A percentile compares a stretch with the other conserved stretches of the same genome.
These are phyloP conservation scores for Hansenula anomala DNA, from an alignment of 1,139 yeast species.

Conservation along the genomic window DNA sequence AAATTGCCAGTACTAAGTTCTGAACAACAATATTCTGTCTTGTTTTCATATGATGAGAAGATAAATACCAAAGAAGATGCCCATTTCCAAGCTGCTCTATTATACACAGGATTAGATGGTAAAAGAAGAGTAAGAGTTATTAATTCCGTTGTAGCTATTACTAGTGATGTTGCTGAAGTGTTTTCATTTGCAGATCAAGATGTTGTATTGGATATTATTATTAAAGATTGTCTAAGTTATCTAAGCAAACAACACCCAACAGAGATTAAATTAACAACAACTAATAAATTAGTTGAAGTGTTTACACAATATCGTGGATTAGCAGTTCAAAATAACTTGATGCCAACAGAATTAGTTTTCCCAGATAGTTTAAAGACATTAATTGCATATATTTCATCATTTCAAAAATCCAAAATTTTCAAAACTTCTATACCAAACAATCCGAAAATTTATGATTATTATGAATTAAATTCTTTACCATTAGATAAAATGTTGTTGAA, in stretches of 20 bases:
- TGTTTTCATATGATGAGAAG: constrained; percentile 74
- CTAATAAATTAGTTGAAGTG: constrained; percentile 62
- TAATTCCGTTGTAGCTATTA: constrained; percentile 76
- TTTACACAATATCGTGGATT: constrained; percentile 71
- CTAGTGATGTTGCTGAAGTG: constrained; percentile 68
- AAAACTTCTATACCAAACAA: constrained; percentile 49
- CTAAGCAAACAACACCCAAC: constrained; percentile 37
- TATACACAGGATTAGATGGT: constrained; percentile 78
- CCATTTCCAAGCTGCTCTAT: constrained; percentile 86
- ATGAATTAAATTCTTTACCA: constrained; percentile 50
- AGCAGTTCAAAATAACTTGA: constrained; percentile 40
- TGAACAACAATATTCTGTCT: constrained; percentile 66
- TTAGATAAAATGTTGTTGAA: constrained; percentile 56
- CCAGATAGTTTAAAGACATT: constrained; percentile 79
- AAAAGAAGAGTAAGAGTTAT: constrained; percentile 78
- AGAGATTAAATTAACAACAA: constrained; percentile 60
- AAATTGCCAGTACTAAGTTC: constrained; percentile 60
- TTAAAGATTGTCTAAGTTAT: constrained; percentile 50
- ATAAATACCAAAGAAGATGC: constrained; percentile 71
- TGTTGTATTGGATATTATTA: constrained; percentile 64
- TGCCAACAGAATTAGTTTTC: constrained; percentile 66
- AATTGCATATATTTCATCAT: constrained; percentile 62
- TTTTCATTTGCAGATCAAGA: constrained; percentile 86
- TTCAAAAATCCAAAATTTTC: constrained; percentile 65
- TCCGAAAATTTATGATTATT: constrained; percentile 54